phyloP scores from a whole-genome alignment of 164 flowering plant species.

The Platanus orientalis region DNA sequence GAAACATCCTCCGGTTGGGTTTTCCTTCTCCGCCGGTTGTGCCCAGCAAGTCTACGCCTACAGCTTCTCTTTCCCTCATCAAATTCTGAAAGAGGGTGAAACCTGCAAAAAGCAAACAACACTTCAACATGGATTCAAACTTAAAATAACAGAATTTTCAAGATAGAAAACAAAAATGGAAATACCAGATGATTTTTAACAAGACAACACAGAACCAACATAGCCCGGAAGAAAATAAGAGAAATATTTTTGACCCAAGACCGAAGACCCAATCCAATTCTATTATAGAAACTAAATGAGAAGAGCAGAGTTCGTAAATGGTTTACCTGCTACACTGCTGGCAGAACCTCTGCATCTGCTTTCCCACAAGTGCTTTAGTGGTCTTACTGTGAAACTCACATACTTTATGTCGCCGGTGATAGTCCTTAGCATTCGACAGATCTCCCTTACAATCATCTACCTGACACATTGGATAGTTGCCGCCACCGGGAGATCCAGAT shows the following conservation, averaged over 20 bases:
- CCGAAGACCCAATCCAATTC: too few relatives aligned
- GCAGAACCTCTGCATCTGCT: constrained; percentile 83
- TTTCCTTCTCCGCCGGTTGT: constrained; percentile 77
- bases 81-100: constrained; percentile 78
- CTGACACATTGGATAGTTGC: constrained; percentile 70
- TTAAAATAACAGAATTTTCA: too few relatives aligned
- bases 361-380: constrained; percentile 56
- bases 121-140: background rate
- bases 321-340: constrained; percentile 90
- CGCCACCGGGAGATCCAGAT: constrained; percentile 64
- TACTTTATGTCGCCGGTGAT: constrained; percentile 83
- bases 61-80: constrained; percentile 94
- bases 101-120: constrained; percentile 38
- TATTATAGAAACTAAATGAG: background rate
- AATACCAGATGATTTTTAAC: too few relatives aligned
- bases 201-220: too few relatives aligned
- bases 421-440: constrained; percentile 70
- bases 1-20: constrained; percentile 64
- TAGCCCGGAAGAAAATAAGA: too few relatives aligned
- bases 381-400: constrained; percentile 78
- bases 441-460: constrained; percentile 74
- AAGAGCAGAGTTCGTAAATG: too few relatives aligned
- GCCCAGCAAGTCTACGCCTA: constrained; percentile 84
- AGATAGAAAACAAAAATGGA: background rate
- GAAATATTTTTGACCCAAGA: background rate